Evolutionary conservation across 495 filamentous ascomycete species (phyloP).

Genomic region (Tuber umbilicatum): DNA sequence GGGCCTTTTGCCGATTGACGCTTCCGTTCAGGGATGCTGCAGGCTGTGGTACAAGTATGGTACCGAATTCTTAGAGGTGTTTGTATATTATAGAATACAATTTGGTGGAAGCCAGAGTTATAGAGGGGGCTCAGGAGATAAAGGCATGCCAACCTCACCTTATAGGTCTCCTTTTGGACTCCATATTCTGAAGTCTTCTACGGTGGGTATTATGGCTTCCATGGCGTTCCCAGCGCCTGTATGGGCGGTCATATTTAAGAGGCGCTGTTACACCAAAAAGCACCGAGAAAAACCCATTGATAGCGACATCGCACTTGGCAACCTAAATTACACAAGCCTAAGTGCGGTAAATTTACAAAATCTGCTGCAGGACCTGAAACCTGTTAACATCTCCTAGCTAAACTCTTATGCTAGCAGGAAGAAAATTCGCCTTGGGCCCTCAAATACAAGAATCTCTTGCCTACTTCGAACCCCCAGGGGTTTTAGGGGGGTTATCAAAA

Average conservation of each 20-base stretch:
- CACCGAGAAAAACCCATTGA: background rate
- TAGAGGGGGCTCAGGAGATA: background rate
- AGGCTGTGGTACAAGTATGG: background rate
- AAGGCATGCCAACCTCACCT: background rate
- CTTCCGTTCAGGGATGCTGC: background rate
- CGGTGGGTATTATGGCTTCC: background rate
- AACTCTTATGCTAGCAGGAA: background rate
- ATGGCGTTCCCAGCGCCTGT: background rate
- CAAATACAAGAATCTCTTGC: background rate
- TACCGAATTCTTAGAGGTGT: background rate
- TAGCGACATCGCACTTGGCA: background rate
- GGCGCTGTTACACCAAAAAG: background rate
- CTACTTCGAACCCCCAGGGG: background rate
- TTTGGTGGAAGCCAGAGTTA: background rate
- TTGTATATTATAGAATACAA: background rate
- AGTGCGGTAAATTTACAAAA: background rate
- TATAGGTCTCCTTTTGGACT: background rate
- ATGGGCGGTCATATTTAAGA: too few relatives aligned
- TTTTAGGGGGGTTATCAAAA: background rate
- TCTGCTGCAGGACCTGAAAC: background rate
- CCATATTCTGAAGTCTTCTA: background rate
- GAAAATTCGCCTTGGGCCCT: background rate
- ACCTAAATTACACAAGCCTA: background rate
- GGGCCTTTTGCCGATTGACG: background rate
- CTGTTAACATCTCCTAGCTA: background rate